phyloP scores from a whole-genome alignment of 768 basidiomycete species.

The Rhodocollybia butyracea region DNA sequence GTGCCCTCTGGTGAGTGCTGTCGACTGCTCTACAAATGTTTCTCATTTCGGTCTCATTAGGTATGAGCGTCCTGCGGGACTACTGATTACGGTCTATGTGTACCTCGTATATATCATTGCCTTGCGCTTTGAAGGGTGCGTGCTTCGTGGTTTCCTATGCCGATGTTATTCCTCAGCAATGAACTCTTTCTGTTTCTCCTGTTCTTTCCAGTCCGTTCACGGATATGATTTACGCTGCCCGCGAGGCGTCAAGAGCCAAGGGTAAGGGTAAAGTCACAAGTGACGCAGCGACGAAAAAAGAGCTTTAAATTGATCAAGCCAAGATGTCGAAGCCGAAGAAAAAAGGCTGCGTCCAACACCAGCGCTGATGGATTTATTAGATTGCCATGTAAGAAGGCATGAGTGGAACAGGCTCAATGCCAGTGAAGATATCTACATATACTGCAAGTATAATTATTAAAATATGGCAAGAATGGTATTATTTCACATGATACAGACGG shows the following conservation, averaged over 20 bases:
- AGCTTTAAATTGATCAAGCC: neutral
- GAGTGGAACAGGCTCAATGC: too few relatives aligned
- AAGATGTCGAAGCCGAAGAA: too few relatives aligned
- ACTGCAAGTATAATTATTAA: too few relatives aligned
- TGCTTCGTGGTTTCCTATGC: conserved; percentile 24
- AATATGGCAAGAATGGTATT: too few relatives aligned
- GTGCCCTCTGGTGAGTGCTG: conserved; percentile 74
- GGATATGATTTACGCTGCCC: conserved; percentile 74
- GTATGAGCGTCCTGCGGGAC: conserved; percentile 83
- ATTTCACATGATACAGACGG: too few relatives aligned
- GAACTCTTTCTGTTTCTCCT: neutral
- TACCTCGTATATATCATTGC: conserved; percentile 84
- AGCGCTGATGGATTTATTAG: too few relatives aligned
- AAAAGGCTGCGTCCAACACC: neutral
- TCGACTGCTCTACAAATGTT: neutral
- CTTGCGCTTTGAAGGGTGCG: conserved; percentile 86
- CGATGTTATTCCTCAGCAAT: neutral
- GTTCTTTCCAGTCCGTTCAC: conserved; percentile 60
- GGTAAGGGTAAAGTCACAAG: conserved; percentile 22
- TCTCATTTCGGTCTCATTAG: conserved; percentile 33
- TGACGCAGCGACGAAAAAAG: conserved; percentile 1
- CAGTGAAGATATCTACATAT: too few relatives aligned
- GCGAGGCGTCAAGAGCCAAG: conserved; percentile 30
- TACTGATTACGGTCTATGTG: conserved; percentile 78
- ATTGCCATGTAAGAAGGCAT: too few relatives aligned